Conservation (phyloP, 1,284 basidiomycete genomes). For the Ceratobasidium sp. region DNA sequence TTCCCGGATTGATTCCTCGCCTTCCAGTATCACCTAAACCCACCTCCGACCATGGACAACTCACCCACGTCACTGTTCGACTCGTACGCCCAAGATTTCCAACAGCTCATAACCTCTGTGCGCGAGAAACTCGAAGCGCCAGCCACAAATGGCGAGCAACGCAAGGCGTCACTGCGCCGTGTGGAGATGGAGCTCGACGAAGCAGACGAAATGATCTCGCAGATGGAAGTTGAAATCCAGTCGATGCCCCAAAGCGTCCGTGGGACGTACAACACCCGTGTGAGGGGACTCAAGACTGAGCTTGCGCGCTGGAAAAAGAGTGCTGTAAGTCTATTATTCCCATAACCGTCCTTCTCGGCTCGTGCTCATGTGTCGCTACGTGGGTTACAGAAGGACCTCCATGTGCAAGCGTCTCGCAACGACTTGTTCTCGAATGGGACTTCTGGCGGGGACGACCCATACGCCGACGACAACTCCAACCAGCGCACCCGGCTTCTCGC, state of each 20-base stretch:
- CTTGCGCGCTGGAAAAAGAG: constrained; percentile 80
- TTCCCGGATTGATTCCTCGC: too few relatives aligned
- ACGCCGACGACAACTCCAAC: constrained; percentile 54
- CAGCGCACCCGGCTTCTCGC: constrained; percentile 81
- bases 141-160: constrained; percentile 68
- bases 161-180: constrained; percentile 80
- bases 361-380: background rate
- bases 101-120: constrained; percentile 72
- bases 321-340: constrained; percentile 51
- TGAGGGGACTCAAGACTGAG: constrained; percentile 73
- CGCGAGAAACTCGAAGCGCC: constrained; percentile 71
- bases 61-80: constrained; percentile 81
- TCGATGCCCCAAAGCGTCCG: constrained; percentile 88
- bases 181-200: constrained; percentile 97
- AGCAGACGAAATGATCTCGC: constrained; percentile 97
- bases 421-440: constrained; percentile 54
- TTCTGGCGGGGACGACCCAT: constrained; percentile 77
- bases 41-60: constrained; percentile 70
- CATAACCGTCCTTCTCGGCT: constrained; percentile 3
- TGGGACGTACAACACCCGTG: constrained; percentile 72
- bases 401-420: constrained; percentile 50
- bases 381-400: constrained; percentile 51
- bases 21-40: too few relatives aligned
- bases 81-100: constrained; percentile 81
- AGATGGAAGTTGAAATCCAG: constrained; percentile 99